Evolutionary conservation across 176 grass and related monocot species (phyloP), one percentile per base, ranked within the genome.

Genomic region (Puya raimondii): DNA sequence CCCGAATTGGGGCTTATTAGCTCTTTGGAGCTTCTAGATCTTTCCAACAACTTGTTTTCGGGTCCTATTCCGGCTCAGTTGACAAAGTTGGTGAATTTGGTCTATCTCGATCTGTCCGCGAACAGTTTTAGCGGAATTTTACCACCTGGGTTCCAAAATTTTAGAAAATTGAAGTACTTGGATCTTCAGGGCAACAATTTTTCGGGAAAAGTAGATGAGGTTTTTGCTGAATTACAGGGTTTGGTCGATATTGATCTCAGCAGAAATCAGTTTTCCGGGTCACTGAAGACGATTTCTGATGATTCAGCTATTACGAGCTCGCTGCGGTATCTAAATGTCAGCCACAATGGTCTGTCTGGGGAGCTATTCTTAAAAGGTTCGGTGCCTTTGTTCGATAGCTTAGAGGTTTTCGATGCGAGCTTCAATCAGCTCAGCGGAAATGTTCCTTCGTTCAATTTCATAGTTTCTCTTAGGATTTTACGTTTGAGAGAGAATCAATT

Each of bases 321-420:
- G 14, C 70, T 91, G n/a, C 74, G 67, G 29, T 86, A 96, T 69
- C 15, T 96, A 74, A 91, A 96, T 78, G 75, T 91, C 63, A 96
- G 92, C 77, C 79, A 84, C 65, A 96, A 96, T 73, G 13, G 69
- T 77, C 67, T 96, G 49, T 83, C 88, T 48, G 93, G 89, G 15
- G 47, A 83, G 78, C 65, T 96, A 10, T 92, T 96, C 81, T 86
- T 70, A 49, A 82, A 80, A 76, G 86, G 81, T 69, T 86, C 76
- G 0, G 82, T 89, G 70, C 83, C 89, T 48, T 50, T 88, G 61
- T 92, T 96, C 17, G 93, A 91, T 68, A 82, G 71, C 29, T 79
- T 96, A 20, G 79, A 96, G 84, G 84, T 96, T 50, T 92, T 96
- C 51, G 93, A 96, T 74, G 84, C 81, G n/a, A 96, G 93, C 74